Base-by-base conservation (phyloP, 116 monocot species). In the Dioscorea cayenensis region DNA sequence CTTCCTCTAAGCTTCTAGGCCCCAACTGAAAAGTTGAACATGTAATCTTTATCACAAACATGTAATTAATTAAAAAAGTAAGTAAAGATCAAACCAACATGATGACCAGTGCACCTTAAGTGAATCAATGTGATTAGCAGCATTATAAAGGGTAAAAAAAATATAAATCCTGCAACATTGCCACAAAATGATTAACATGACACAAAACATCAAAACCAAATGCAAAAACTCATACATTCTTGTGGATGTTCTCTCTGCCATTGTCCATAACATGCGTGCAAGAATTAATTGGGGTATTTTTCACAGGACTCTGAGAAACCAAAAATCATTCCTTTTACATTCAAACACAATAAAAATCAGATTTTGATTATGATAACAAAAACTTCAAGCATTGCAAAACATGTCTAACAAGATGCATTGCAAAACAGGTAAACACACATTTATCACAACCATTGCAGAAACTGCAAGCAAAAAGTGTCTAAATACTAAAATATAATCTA, bases 1-100 rank as follows among this genome's bases (percentile, higher is more conserved):
- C 85, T 83, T 85, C 89, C 72, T 89, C 89, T 72, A 83, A 81
- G 61, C 85, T 89, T 78, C 83, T 85, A 63, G 89, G 83, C 68
- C 85, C 89, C 80, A 89, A 81, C 89, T 89, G 72, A 21, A 76
- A 63, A 65, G n/a, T 14, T 20, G 32, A n/a, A 49, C 14, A 48
- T 49, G 6, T 21, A 23, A 11, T 27, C 52, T 4, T 55, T 17
- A 55, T 19, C 16, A 55, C 19, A 10, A 29, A 14, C 14, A 19
- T 19, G 16, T 19, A 4, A 17, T 55, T 19, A 55, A 17, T 1
- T 17, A 55, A 55, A 55, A 11, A 9, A 2, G 51, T 13, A 16
- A 58, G 0, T 0, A n/a, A n/a, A n/a, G n/a, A n/a, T n/a, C n/a
- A n/a, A n/a, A n/a, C n/a, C n/a, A n/a, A n/a, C n/a, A n/a, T n/a